Percentiles rank a stretch among this genome's conserved stretches.
Evolutionary conservation across 371 early-diverging fungal species (phyloP).

Genomic region (Mucor saturninus): DNA sequence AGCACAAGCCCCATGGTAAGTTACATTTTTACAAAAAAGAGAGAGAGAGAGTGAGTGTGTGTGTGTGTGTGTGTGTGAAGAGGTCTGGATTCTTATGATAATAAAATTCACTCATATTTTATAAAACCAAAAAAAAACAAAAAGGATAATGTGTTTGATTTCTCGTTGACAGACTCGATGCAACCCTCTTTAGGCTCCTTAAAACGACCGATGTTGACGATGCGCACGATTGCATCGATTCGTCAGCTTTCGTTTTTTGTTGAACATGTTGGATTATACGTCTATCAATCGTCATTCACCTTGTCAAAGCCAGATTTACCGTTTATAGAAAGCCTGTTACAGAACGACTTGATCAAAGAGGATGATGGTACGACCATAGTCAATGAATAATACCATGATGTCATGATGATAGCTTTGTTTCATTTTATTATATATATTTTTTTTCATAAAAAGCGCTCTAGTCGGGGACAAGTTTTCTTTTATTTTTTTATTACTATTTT

Average conservation of each 20-base stretch:
- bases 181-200: constrained; percentile 45
- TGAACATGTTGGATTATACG: constrained; percentile 71
- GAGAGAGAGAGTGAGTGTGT: background rate
- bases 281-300: constrained; percentile 74
- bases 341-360: constrained; percentile 70
- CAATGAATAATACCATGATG: background rate
- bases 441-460: background rate
- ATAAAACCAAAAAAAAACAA: background rate
- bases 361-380: constrained; percentile 35
- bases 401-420: background rate
- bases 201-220: constrained; percentile 77
- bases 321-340: constrained; percentile 77
- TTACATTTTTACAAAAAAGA: constrained; percentile 7
- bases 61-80: too few relatives aligned
- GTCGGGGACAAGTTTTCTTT: background rate
- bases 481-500: constrained; percentile 1
- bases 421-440: background rate
- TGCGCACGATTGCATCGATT: constrained; percentile 68
- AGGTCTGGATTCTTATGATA: too few relatives aligned
- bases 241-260: constrained; percentile 79
- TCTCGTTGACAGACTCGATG: constrained; percentile 23
- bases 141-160: constrained; percentile 22
- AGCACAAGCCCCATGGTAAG: constrained; percentile 15
- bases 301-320: constrained; percentile 73
- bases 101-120: too few relatives aligned